Evolutionary conservation across 83 land plant genomes (phyloP).

Genomic region (Thuja plicata): DNA sequence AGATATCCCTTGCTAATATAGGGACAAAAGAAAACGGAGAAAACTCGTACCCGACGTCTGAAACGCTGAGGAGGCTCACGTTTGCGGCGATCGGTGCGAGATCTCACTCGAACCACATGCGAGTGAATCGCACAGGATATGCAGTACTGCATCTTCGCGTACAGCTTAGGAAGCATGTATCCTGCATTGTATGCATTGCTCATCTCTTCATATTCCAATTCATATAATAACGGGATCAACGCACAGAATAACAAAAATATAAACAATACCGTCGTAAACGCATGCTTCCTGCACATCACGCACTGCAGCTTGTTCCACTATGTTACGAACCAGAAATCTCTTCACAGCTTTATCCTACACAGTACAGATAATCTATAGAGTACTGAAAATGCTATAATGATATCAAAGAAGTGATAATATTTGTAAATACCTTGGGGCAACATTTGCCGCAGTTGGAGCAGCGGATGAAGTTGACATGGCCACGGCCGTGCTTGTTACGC

Average conservation of each 20-base stretch:
- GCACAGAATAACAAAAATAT: too few relatives aligned
- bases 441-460: constrained; percentile 65
- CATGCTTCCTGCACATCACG: constrained; percentile 80
- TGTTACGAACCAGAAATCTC: constrained; percentile 71
- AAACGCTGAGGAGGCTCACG: constrained; percentile 14
- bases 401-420: background rate
- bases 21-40: background rate
- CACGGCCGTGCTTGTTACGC: constrained; percentile 86
- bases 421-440: constrained; percentile 39
- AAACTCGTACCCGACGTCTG: constrained; percentile 9
- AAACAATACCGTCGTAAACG: constrained; percentile 32
- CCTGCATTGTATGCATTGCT: constrained; percentile 5
- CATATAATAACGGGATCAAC: too few relatives aligned
- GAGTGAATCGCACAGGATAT: constrained; percentile 67
- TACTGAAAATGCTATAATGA: background rate
- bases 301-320: constrained; percentile 83
- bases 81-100: background rate
- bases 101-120: constrained; percentile 19
- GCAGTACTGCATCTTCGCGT: constrained; percentile 66
- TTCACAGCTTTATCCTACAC: constrained; percentile 69
- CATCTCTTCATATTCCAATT: background rate
- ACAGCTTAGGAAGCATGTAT: constrained; percentile 59
- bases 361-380: too few relatives aligned
- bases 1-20: too few relatives aligned
- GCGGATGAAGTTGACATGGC: constrained; percentile 65